A percentile compares a stretch with the other conserved stretches of the same genome.
These are phyloP conservation scores for Fraxinus velutina DNA, from an alignment of 305 asterid genomes.

Conservation along the genomic window DNA sequence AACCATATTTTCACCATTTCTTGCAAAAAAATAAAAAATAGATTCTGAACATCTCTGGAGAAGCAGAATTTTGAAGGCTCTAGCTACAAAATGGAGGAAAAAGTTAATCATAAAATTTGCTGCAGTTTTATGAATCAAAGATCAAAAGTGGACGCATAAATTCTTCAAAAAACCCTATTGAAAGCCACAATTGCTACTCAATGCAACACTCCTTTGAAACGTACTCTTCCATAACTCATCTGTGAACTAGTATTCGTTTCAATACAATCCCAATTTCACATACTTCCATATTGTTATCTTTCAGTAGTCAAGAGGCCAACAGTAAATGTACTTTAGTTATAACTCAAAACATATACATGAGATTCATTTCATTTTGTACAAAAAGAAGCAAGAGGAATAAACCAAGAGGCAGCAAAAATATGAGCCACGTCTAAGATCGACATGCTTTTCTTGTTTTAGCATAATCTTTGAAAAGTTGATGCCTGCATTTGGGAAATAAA, in stretches of 20 bases:
- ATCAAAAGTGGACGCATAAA: background rate
- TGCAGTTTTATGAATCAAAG: background rate
- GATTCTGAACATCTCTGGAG: background rate
- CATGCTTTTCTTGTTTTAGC: background rate
- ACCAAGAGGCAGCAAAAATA: background rate
- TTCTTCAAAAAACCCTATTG: background rate
- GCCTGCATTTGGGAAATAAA: constrained; percentile 22
- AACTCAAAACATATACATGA: background rate
- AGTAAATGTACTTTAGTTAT: background rate
- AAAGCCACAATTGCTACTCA: background rate
- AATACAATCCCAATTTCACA: background rate
- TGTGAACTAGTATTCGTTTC: background rate
- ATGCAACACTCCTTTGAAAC: background rate
- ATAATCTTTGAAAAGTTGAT: constrained; percentile 36
- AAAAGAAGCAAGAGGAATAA: background rate
- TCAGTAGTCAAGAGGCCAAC: background rate
- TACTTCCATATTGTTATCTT: background rate
- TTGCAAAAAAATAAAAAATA: background rate
- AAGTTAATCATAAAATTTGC: background rate
- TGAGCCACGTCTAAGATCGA: background rate
- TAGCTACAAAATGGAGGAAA: background rate
- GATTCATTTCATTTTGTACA: background rate
- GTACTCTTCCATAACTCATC: background rate
- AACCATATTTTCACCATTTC: background rate
- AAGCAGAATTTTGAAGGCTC: background rate